These are phyloP conservation scores for Medakamo hakoo DNA, from an alignment of 139 green algal genomes.

Conservation along the genomic window DNA sequence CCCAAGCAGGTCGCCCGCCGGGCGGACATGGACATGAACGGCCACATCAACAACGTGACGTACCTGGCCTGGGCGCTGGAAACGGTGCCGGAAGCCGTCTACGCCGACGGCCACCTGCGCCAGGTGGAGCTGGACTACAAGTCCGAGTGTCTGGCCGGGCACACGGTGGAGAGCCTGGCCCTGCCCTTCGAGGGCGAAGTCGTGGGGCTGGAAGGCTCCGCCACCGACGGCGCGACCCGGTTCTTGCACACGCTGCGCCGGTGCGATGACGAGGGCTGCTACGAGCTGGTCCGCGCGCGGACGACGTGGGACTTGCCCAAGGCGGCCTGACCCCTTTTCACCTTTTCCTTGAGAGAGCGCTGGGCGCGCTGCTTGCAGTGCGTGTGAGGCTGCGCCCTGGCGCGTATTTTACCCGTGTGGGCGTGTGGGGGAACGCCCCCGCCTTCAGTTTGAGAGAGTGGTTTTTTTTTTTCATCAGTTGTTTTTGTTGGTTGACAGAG, in stretches of 20 bases:
- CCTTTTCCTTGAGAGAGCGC: not conserved
- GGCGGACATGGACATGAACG: slow-evolving; percentile 93
- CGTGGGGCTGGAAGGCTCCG: no score
- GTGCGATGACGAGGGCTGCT: slow-evolving; percentile 20
- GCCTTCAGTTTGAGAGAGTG: no score
- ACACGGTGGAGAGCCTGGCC: slow-evolving; percentile 41
- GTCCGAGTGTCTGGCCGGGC: slow-evolving; percentile 57
- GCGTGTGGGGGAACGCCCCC: no score
- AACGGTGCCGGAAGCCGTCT: slow-evolving; percentile 50
- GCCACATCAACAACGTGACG: slow-evolving; percentile 95
- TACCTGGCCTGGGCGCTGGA: slow-evolving; percentile 89
- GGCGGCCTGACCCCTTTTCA: not conserved
- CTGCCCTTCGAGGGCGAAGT: slow-evolving; percentile 14
- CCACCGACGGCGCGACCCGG: slow-evolving; percentile 2
- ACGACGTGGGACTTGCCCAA: slow-evolving; percentile 37
- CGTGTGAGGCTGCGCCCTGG: no score
- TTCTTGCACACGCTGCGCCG: slow-evolving; percentile 39
- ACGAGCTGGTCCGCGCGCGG: slow-evolving; percentile 54
- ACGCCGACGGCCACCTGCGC: slow-evolving; percentile 33
- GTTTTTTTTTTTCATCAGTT: no score
- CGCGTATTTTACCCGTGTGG: no score
- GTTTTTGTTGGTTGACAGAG: not conserved
- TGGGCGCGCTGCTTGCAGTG: no score
- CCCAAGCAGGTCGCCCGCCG: slow-evolving; percentile 44
- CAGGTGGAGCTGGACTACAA: slow-evolving; percentile 85